A percentile compares a stretch with the other conserved stretches of the same genome.
Evolutionary conservation across 768 basidiomycete species (phyloP).

Genomic region (Hygrocybe punicea): DNA sequence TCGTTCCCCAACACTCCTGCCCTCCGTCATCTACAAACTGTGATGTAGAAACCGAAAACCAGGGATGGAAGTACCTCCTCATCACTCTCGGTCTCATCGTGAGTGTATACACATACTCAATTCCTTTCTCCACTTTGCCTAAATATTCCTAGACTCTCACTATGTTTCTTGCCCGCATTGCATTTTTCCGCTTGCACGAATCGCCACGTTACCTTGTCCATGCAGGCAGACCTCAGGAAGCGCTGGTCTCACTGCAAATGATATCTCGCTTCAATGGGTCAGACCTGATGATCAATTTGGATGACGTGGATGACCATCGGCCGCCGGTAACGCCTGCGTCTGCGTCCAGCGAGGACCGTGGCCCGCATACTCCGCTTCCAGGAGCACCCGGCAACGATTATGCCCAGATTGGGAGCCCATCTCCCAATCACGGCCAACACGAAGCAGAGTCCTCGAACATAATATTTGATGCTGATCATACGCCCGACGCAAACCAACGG

Average conservation of each 20-base stretch:
- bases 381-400: neutral
- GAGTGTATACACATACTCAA: slow-evolving; percentile 41
- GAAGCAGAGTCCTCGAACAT: neutral
- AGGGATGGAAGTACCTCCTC: slow-evolving; percentile 88
- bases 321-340: slow-evolving; percentile 6
- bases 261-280: slow-evolving; percentile 88
- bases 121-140: slow-evolving; percentile 7
- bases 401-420: neutral
- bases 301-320: slow-evolving; percentile 61
- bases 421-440: no score
- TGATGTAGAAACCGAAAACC: slow-evolving; percentile 64
- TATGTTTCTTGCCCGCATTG: slow-evolving; percentile 85
- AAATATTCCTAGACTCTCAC: slow-evolving; percentile 59
- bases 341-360: neutral
- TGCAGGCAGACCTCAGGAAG: slow-evolving; percentile 79
- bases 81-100: slow-evolving; percentile 77
- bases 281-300: slow-evolving; percentile 58
- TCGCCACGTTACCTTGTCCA: slow-evolving; percentile 92
- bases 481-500: neutral
- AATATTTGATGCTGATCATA: neutral
- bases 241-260: slow-evolving; percentile 73
- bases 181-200: slow-evolving; percentile 90
- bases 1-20: slow-evolving; percentile 78
- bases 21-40: slow-evolving; percentile 49
- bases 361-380: neutral